Conservation (phyloP, 495 filamentous ascomycete genomes). For the Penicillium herquei region DNA sequence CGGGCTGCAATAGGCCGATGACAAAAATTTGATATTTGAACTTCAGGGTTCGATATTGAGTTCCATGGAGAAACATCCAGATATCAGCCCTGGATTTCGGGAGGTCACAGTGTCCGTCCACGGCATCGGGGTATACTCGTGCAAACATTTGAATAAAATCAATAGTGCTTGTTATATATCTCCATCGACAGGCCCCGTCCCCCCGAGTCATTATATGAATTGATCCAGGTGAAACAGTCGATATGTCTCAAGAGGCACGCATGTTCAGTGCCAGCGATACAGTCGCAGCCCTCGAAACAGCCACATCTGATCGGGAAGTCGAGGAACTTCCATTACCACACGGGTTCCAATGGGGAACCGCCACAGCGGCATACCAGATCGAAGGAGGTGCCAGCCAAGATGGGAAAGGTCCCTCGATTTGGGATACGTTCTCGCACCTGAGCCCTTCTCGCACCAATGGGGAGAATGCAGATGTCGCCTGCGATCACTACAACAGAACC, state of each 20-base stretch:
- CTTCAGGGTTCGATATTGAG: no score
- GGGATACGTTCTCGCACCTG: conserved; percentile 67
- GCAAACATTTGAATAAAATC: no score
- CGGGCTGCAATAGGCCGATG: no score
- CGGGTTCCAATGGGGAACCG: conserved; percentile 36
- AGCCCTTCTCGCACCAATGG: conserved; percentile 67
- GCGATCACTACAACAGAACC: conserved; percentile 67
- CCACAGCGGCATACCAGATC: conserved; percentile 52
- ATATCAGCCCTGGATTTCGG: no score
- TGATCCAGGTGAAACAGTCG: neutral
- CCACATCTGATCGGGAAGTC: neutral
- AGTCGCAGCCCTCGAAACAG: neutral
- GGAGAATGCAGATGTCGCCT: conserved; percentile 62
- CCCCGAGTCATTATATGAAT: no score
- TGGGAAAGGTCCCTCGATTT: conserved; percentile 67
- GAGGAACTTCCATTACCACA: conserved; percentile 10
- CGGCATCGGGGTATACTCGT: no score
- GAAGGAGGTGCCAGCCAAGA: conserved; percentile 65
- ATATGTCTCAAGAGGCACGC: neutral
- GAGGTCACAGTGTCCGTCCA: no score
- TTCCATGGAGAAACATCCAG: neutral
- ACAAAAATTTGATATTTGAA: no score
- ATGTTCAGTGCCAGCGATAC: neutral
- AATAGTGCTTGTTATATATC: no score
- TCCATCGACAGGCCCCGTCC: no score